phyloP scores from a whole-genome alignment of 2,329 filamentous ascomycete genomes.

The Aspergillus alliaceus region DNA sequence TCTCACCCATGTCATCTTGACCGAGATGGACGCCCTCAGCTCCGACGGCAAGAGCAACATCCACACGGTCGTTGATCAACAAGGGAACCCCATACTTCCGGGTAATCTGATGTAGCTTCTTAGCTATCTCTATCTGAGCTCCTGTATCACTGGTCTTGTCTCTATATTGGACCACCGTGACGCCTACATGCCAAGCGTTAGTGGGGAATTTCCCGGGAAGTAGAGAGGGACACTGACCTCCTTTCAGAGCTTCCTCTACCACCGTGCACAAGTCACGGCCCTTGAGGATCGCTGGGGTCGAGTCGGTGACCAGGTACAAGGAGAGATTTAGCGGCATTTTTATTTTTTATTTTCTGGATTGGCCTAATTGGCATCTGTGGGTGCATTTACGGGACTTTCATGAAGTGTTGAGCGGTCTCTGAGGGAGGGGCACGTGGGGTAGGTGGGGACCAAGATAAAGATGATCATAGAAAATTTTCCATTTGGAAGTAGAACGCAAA shows the following conservation, averaged over 20 bases:
- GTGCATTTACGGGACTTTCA: background rate
- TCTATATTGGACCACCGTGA: slow-evolving; percentile 83
- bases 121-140: slow-evolving; percentile 68
- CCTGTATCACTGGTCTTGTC: slow-evolving; percentile 81
- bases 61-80: slow-evolving; percentile 89
- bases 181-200: slow-evolving; percentile 48
- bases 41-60: slow-evolving; percentile 79
- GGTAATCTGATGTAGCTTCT: slow-evolving; percentile 70
- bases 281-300: slow-evolving; percentile 79
- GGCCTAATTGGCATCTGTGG: background rate
- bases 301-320: slow-evolving; percentile 90
- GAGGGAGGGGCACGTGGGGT: background rate
- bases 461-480: background rate
- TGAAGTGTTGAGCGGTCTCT: background rate
- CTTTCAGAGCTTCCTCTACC: slow-evolving; percentile 72
- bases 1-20: slow-evolving; percentile 82
- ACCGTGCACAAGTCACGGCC: slow-evolving; percentile 67
- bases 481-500: background rate
- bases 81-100: slow-evolving; percentile 69
- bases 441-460: background rate
- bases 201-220: background rate
- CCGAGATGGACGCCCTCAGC: slow-evolving; percentile 94
- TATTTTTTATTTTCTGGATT: slow-evolving; percentile 20
- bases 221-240: slow-evolving; percentile 54
- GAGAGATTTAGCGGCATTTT: slow-evolving; percentile 67